A percentile compares a stretch with the other conserved stretches of the same genome.
phyloP scores from a whole-genome alignment of 345 rosid genomes.

The Eucalyptus rudis region DNA sequence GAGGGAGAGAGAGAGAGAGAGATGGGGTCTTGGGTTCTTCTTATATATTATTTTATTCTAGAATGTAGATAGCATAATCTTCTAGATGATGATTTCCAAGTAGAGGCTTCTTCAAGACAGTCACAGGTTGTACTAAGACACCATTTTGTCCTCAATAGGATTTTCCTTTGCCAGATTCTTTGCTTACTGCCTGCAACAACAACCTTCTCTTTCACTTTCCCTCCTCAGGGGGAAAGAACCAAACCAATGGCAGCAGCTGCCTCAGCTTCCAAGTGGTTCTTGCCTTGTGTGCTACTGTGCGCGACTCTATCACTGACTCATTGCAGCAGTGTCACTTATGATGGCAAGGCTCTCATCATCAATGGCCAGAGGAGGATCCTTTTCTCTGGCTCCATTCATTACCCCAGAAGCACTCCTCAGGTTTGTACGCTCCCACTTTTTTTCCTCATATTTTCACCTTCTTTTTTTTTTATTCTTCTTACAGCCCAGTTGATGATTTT shows the following conservation, averaged over 20 bases:
- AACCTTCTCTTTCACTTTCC: background rate
- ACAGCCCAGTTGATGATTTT: background rate
- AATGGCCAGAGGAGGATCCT: constrained; percentile 42
- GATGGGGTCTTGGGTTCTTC: background rate
- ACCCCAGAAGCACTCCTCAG: constrained; percentile 63
- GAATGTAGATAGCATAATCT: background rate
- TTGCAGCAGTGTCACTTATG: constrained; percentile 28
- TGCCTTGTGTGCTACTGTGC: constrained; percentile 3
- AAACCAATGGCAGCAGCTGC: constrained; percentile 5
- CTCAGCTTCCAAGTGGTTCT: constrained; percentile 12
- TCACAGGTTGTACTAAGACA: background rate
- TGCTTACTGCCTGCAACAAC: background rate
- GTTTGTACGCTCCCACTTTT: background rate
- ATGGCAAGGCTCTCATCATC: constrained; percentile 39
- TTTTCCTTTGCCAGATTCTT: background rate
- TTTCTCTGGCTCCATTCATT: constrained; percentile 63
- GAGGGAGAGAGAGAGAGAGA: background rate
- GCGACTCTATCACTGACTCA: background rate
- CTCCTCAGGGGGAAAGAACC: constrained; percentile 1
- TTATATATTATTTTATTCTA: background rate
- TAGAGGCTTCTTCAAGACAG: background rate
- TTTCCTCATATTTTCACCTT: too few species aligned
- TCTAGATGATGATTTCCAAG: background rate
- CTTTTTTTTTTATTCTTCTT: background rate
- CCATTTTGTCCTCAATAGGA: background rate